Conservation (phyloP, 495 filamentous ascomycete genomes). For the Trichocladium uniseriatum region DNA sequence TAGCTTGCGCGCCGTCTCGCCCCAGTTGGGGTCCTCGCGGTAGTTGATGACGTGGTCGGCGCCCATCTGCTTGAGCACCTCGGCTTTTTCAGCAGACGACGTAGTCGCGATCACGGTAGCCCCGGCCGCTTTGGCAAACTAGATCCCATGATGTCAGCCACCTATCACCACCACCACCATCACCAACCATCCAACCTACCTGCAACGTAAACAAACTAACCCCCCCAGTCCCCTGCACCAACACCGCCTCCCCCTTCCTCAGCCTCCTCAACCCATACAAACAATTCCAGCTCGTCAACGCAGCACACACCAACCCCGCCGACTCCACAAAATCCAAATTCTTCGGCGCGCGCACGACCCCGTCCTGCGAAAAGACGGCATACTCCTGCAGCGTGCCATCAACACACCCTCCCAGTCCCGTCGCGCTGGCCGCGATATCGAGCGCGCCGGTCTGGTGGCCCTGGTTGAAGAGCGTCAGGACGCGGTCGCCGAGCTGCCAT, state of each 20-base stretch:
- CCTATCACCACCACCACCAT: no score
- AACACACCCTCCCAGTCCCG: slow-evolving; percentile 60
- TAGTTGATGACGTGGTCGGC: slow-evolving; percentile 78
- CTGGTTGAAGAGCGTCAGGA: slow-evolving; percentile 74
- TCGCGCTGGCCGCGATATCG: slow-evolving; percentile 35
- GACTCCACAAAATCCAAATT: slow-evolving; percentile 56
- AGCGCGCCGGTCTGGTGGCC: slow-evolving; percentile 56
- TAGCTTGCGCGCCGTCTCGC: slow-evolving; percentile 59
- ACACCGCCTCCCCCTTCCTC: slow-evolving; percentile 58
- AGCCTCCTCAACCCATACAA: slow-evolving; percentile 61
- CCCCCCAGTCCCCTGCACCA: slow-evolving; percentile 77
- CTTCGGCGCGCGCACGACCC: slow-evolving; percentile 54
- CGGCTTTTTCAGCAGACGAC: slow-evolving; percentile 55
- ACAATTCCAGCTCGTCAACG: slow-evolving; percentile 73
- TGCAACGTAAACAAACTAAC: slow-evolving; percentile 67
- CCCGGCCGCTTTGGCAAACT: slow-evolving; percentile 80
- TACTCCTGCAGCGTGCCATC: slow-evolving; percentile 68
- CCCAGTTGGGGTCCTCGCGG: slow-evolving; percentile 60
- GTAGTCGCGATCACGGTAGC: slow-evolving; percentile 77
- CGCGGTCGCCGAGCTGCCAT: slow-evolving; percentile 63
- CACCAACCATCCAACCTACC: not conserved
- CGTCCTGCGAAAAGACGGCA: slow-evolving; percentile 58
- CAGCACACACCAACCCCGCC: slow-evolving; percentile 63
- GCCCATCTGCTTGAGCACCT: slow-evolving; percentile 59
- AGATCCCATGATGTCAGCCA: not conserved